phyloP scores from a whole-genome alignment of 371 early-diverging fungal species.

The Aphelidium insulamus region DNA sequence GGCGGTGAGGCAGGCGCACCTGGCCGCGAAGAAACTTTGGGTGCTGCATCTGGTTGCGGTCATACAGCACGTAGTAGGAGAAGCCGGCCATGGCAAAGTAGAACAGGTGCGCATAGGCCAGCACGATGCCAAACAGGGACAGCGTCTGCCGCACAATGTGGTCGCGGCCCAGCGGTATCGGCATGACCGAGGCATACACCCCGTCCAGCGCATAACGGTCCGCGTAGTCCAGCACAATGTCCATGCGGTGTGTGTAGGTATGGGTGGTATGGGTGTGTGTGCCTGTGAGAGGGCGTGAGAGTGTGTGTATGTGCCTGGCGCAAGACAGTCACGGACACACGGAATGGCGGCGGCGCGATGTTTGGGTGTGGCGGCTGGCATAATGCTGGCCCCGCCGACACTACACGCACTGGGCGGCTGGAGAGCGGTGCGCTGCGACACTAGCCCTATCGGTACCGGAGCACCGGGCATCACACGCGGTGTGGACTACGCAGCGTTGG shows the following conservation, averaged over 20 bases:
- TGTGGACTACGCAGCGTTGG: no score
- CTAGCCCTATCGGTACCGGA: no score
- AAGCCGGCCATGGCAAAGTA: conserved; percentile 51
- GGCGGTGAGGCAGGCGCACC: background rate
- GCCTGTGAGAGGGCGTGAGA: background rate
- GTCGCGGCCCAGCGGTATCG: conserved; percentile 24
- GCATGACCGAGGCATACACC: conserved; percentile 20
- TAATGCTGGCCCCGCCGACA: no score
- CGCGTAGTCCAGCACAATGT: conserved; percentile 33
- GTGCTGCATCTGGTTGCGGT: conserved; percentile 64
- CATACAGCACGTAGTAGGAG: conserved; percentile 63
- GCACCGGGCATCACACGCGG: no score
- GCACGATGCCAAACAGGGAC: conserved; percentile 39
- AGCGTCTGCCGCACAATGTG: conserved; percentile 38
- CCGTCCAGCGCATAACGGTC: conserved; percentile 32
- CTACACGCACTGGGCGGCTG: no score
- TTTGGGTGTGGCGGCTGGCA: no score
- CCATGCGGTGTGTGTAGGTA: conserved; percentile 26
- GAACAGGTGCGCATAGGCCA: conserved; percentile 43
- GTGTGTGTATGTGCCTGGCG: no score
- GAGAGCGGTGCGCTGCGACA: no score
- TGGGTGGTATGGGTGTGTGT: no score
- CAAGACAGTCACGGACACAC: no score
- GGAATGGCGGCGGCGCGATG: no score
- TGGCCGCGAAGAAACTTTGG: conserved; percentile 80